A percentile compares a stretch with the other conserved stretches of the same genome.
Evolutionary conservation across 2,329 filamentous ascomycete species (phyloP).

Genomic region (Alternaria alternata): DNA sequence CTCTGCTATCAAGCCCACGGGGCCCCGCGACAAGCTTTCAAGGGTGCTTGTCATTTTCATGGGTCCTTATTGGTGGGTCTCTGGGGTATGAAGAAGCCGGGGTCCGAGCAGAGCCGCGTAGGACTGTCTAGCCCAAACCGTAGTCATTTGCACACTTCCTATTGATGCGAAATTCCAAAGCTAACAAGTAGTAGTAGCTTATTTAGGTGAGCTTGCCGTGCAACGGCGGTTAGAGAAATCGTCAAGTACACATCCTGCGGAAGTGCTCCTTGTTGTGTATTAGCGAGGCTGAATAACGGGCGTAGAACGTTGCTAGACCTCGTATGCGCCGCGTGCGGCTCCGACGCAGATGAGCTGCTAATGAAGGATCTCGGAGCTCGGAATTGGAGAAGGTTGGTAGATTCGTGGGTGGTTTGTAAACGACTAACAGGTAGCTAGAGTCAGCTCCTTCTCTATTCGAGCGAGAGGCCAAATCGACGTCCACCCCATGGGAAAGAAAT

Average conservation of each 20-base stretch:
- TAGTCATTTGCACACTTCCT: slow-evolving; percentile 8
- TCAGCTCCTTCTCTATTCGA: background rate
- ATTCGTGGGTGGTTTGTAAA: background rate
- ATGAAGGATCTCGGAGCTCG: background rate
- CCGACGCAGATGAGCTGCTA: background rate
- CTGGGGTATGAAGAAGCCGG: background rate
- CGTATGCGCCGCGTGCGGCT: background rate
- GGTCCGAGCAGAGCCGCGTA: slow-evolving; percentile 9
- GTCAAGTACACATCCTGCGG: background rate
- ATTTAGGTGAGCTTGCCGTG: background rate
- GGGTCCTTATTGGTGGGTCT: slow-evolving; percentile 19
- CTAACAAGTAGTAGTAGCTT: background rate
- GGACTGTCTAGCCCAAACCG: slow-evolving; percentile 4
- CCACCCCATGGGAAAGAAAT: background rate
- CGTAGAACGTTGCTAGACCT: background rate
- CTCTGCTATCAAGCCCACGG: slow-evolving; percentile 20
- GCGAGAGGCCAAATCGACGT: background rate
- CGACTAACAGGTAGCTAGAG: background rate
- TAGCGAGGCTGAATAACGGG: background rate
- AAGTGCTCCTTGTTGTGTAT: slow-evolving; percentile 1
- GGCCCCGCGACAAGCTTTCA: slow-evolving; percentile 31
- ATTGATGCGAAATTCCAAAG: slow-evolving; percentile 16
- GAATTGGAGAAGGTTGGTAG: background rate
- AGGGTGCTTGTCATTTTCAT: slow-evolving; percentile 17
- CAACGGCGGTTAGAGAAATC: background rate